phyloP scores from a whole-genome alignment of 495 filamentous ascomycete species.

The Hypoxylon subgilvum region DNA sequence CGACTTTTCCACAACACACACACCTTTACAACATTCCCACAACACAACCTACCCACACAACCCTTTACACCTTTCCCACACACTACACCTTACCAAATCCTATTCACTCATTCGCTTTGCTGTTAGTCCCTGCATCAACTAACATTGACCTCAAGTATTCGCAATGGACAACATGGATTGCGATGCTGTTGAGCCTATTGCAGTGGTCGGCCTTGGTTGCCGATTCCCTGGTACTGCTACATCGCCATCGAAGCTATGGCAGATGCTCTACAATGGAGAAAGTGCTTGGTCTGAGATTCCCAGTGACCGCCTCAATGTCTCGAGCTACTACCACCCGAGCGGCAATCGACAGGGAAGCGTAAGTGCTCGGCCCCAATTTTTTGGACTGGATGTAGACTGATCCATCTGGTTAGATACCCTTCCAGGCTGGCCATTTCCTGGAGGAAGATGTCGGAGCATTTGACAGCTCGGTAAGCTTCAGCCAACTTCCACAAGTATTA shows the following conservation, averaged over 20 bases:
- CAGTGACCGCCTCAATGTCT: slow-evolving; percentile 65
- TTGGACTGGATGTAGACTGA: not conserved
- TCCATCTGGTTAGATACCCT: slow-evolving; percentile 31
- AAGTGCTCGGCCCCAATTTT: not conserved
- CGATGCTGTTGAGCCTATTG: slow-evolving; percentile 49
- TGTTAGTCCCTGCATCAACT: not conserved
- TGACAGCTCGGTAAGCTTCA: slow-evolving; percentile 43
- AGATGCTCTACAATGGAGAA: slow-evolving; percentile 61
- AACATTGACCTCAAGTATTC: not conserved
- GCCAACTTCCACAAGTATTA: not conserved
- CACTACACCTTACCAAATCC: no score
- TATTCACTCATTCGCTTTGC: no score
- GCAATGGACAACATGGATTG: slow-evolving; percentile 1
- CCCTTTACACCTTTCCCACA: no score
- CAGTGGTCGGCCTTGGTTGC: slow-evolving; percentile 60
- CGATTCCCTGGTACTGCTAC: slow-evolving; percentile 57
- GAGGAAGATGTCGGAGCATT: slow-evolving; percentile 47
- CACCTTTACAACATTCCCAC: no score
- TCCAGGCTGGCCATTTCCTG: slow-evolving; percentile 80
- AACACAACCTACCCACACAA: no score
- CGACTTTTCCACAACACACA: no score
- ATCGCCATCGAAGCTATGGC: slow-evolving; percentile 59
- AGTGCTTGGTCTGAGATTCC: slow-evolving; percentile 63
- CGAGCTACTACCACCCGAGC: slow-evolving; percentile 73
- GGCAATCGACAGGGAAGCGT: slow-evolving; percentile 28